Evolutionary conservation across 805 yeast genomes (phyloP).

Genomic region (Isabelozyma rhagii): DNA sequence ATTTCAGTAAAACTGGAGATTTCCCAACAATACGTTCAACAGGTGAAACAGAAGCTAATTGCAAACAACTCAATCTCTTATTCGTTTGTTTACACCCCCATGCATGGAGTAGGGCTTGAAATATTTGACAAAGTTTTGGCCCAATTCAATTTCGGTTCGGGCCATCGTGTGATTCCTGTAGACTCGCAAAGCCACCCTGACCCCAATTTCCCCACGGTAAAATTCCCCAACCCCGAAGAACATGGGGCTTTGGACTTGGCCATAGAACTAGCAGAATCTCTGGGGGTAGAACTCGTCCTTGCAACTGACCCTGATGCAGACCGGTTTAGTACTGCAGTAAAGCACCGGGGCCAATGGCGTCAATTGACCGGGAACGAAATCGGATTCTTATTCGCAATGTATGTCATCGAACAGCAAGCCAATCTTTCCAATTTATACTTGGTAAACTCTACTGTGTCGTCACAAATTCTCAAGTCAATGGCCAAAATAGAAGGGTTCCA

Average conservation of each 20-base stretch:
- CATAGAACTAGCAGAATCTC: conserved; percentile 53
- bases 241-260: conserved; percentile 84
- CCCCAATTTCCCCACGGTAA: conserved; percentile 82
- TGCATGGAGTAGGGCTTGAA: conserved; percentile 91
- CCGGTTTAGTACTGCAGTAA: conserved; percentile 79
- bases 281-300: conserved; percentile 53
- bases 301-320: conserved; percentile 99
- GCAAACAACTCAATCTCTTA: conserved; percentile 19
- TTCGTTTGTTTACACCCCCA: conserved; percentile 80
- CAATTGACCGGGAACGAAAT: conserved; percentile 91
- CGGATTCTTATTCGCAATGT: conserved; percentile 79
- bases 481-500: conserved; percentile 60
- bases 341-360: conserved; percentile 50
- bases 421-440: conserved; percentile 45
- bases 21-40: conserved; percentile 37
- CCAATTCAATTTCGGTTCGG: conserved; percentile 32
- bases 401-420: conserved; percentile 38
- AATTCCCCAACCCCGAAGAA: conserved; percentile 95
- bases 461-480: conserved; percentile 72
- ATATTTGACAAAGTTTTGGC: conserved; percentile 45
- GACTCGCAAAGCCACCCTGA: conserved; percentile 70
- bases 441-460: conserved; percentile 88
- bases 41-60: conserved; percentile 27
- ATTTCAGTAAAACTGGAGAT: conserved; percentile 41
- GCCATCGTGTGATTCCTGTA: conserved; percentile 36